Base-by-base conservation (phyloP, 169 alveolate species). In the Cryptosporidium meleagridis region DNA sequence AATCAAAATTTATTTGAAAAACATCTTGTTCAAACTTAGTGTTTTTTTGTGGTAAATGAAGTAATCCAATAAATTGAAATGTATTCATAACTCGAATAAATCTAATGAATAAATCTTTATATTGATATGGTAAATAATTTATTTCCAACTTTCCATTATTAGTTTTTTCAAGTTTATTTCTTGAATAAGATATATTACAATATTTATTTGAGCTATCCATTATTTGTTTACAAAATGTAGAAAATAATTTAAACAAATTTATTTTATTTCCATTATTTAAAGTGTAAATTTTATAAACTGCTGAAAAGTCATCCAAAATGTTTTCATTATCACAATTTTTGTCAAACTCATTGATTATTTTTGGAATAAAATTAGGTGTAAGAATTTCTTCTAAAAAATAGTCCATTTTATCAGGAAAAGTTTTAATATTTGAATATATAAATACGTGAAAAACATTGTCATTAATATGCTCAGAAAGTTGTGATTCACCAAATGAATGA, bases 51-150 rank as follows among this genome's bases (percentile, higher is more conserved):
- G 70, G 84, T 29, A 73, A 33, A 29, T 59, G 8, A n/a, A 73
- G 44, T 59, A 73, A 26, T 2, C 86, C 86, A 33, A 73, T 73
- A 18, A 73, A 23, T 21, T 73, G 86, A 41, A 73, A 58, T 9
- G 86, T 73, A 73, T 59, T 73, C 21, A 73, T 53, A 12, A 73
- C 58, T 53, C 45, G 10, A 7, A 73, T 29, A 33, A 53, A 73
- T 39, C 71, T 73, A 26, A 0, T 39, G 39, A 73, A 52, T n/a
- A 73, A 37, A 21, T 73, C 18, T 35, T 62, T 58, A 31, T 73
- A 53, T 58, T 26, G 31, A 18, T 59, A n/a, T 3, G 86, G 51
- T 0, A 73, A 26, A 21, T 4, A 55, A 55, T 53, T 53, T 23
- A 21, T 31, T 33, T 10, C 16, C 16, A 23, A 12, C 45, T 33